Base-by-base conservation (phyloP, 1,284 basidiomycete genomes). In the Apiotrichum porosum region DNA sequence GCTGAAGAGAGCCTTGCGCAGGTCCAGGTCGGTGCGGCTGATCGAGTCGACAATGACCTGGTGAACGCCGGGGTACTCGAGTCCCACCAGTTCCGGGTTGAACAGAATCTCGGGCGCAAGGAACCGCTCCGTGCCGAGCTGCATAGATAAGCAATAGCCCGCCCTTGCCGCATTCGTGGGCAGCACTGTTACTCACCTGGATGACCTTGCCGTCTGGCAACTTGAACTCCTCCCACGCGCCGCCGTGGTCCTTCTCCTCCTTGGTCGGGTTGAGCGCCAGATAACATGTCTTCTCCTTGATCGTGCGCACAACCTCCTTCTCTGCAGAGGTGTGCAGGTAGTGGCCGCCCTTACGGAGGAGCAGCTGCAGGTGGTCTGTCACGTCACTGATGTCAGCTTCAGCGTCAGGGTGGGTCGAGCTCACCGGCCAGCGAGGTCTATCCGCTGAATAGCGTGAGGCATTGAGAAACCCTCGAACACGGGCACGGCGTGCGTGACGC, bases 391-490 rank as follows among this genome's bases (percentile, higher is more conserved):
- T 34, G 43, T 52, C 35, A 41, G 46, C 54, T 44, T 39, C n/a
- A n/a, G n/a, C n/a, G n/a, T n/a, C n/a, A n/a, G n/a, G n/a, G n/a
- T n/a, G 42, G 49, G 13, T 13, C n/a, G n/a, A 37, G 18, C 17
- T 61, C 72, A 90, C 84, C 92, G 80, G 61, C 95, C 95, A 19
- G 95, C 95, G 6, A 99, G 83, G 70, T 99, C 95, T 48, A 97
- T 86, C 63, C 95, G 78, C 45, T 92, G 84, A 58, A 98, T 94
- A 31, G 95, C 94, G 68, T 98, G 91, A 31, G 94, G 93, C 89
- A 98, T 97, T 9, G 90, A 93, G 76, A 98, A 98, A 0, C 95
- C 95, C 71, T 99, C 95, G 65, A 95, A 99, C 10, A 99, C 95
- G 3, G 95, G 95, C 3, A 99, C 95, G 3, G 95, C 91, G 61